Evolutionary conservation across 2,329 filamentous ascomycete genomes (phyloP).

Genomic region (Aureobasidium sp.): DNA sequence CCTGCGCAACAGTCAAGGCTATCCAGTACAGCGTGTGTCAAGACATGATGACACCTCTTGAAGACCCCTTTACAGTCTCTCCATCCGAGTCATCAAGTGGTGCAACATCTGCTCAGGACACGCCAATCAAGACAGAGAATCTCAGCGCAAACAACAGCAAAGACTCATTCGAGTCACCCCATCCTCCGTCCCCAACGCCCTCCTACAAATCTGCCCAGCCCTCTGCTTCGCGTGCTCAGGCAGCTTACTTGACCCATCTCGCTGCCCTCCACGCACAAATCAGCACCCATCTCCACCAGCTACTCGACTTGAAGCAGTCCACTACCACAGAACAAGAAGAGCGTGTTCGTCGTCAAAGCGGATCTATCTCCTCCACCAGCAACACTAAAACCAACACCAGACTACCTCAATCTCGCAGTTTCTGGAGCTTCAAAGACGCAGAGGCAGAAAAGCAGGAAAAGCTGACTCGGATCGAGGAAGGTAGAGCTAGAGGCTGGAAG

Average conservation of each 20-base stretch:
- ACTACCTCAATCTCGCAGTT: conserved; percentile 15
- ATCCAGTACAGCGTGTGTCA: not conserved
- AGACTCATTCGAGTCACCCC: not conserved
- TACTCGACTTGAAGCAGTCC: conserved; percentile 19
- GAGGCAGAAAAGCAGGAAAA: conserved; percentile 21
- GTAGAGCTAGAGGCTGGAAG: conserved; percentile 21
- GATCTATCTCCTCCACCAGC: not conserved
- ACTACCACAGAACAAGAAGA: conserved; percentile 15
- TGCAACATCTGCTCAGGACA: not conserved
- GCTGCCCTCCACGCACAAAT: conserved; percentile 23
- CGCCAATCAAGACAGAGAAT: not conserved
- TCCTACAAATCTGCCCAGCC: not conserved
- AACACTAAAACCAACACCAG: not conserved
- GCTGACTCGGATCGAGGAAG: conserved; percentile 20
- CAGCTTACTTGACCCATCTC: conserved; percentile 15
- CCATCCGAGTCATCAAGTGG: not conserved
- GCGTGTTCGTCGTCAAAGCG: not conserved
- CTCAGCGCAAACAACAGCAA: not conserved
- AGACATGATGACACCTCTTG: not conserved
- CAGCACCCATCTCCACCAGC: conserved; percentile 26
- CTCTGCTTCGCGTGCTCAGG: conserved; percentile 12
- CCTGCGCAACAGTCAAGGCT: not conserved
- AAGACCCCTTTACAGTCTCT: not conserved
- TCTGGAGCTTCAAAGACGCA: conserved; percentile 16
- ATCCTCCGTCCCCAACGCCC: not conserved